Conservation (phyloP, 1,284 basidiomycete genomes). For the Naganishia sp. region DNA sequence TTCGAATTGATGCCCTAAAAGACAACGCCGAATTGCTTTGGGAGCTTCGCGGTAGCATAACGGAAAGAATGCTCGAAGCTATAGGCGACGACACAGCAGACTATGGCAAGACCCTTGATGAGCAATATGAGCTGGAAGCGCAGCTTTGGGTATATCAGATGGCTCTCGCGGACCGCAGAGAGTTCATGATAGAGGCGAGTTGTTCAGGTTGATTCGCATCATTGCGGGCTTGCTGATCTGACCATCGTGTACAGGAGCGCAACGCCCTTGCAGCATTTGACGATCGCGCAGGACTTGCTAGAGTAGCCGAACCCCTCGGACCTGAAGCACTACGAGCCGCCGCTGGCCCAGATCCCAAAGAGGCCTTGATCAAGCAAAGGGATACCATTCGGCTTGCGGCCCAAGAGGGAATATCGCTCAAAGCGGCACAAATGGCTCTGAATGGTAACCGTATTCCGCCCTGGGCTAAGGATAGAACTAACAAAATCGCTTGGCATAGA, state of each 20-base stretch:
- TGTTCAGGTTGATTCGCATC: neutral
- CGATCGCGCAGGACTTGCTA: conserved; percentile 38
- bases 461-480: neutral
- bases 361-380: conserved; percentile 46
- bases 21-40: conserved; percentile 49
- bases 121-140: conserved; percentile 48
- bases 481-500: neutral
- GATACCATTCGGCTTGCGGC: conserved; percentile 37
- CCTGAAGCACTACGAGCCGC: conserved; percentile 27
- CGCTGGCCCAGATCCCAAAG: conserved; percentile 31
- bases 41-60: conserved; percentile 47
- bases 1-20: conserved; percentile 43
- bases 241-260: conserved; percentile 5
- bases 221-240: neutral
- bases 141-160: conserved; percentile 50
- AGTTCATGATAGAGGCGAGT: conserved; percentile 22
- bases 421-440: conserved; percentile 45
- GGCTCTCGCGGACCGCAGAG: conserved; percentile 48
- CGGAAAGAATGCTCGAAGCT: conserved; percentile 41
- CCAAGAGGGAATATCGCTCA: conserved; percentile 47
- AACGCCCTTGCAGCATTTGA: conserved; percentile 6
- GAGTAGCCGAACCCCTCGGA: conserved; percentile 38
- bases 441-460: conserved; percentile 37
- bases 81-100: conserved; percentile 42
- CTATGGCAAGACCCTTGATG: conserved; percentile 48